Percentiles rank a stretch among this genome's conserved stretches.
Evolutionary conservation across 768 basidiomycete species (phyloP).

Genomic region (Lentinula detonsa): DNA sequence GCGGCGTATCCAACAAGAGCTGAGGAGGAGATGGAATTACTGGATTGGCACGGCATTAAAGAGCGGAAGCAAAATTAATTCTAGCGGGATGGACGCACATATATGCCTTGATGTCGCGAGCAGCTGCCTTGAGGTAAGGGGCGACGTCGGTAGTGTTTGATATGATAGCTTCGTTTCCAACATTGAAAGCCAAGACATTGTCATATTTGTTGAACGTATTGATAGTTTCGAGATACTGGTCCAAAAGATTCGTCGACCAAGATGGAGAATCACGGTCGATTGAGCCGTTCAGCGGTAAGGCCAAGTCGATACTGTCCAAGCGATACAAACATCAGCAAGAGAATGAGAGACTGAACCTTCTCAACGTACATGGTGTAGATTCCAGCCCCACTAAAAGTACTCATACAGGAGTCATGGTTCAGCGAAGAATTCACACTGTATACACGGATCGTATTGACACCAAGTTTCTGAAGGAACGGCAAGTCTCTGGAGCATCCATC

Average conservation of each 20-base stretch:
- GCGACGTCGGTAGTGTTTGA: conserved; percentile 53
- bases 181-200: conserved; percentile 85
- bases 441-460: conserved; percentile 77
- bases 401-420: conserved; percentile 89
- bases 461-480: conserved; percentile 67
- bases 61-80: not conserved
- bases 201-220: conserved; percentile 78
- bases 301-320: conserved; percentile 68
- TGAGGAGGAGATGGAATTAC: conserved; percentile 56
- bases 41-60: conserved; percentile 19
- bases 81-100: conserved; percentile 44
- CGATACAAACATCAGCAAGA: not conserved
- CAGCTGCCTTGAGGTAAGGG: conserved; percentile 86
- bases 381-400: conserved; percentile 62
- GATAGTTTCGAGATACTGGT: conserved; percentile 75
- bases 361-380: conserved; percentile 82
- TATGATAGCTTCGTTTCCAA: conserved; percentile 79
- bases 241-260: conserved; percentile 78
- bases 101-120: conserved; percentile 83
- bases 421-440: conserved; percentile 81
- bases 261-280: conserved; percentile 66
- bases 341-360: not conserved
- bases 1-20: conserved; percentile 82
- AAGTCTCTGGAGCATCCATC: conserved; percentile 73
- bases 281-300: conserved; percentile 81